These are phyloP conservation scores for Pseudoneurospora amorphoporcata DNA, from an alignment of 495 filamentous ascomycete species.

Conservation along the genomic window DNA sequence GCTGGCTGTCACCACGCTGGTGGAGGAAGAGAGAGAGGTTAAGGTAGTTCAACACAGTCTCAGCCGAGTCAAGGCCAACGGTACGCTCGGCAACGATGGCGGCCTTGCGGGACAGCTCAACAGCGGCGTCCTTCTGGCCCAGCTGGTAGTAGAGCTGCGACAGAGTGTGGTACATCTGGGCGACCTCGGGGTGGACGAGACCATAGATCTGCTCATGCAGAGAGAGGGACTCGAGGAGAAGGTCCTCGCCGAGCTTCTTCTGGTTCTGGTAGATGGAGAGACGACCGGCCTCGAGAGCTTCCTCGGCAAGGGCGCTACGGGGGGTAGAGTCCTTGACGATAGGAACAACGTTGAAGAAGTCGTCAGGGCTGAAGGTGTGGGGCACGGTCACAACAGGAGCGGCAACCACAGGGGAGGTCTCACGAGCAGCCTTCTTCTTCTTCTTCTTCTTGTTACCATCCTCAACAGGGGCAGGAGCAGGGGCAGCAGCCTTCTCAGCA, in stretches of 20 bases:
- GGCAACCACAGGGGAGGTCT: conserved; percentile 41
- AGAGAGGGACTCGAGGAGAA: conserved; percentile 88
- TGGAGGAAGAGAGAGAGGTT: conserved; percentile 96
- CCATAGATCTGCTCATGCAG: conserved; percentile 99
- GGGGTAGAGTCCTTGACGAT: conserved; percentile 89
- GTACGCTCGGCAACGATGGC: conserved; percentile 95
- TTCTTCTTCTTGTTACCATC: conserved; percentile 42
- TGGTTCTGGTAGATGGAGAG: conserved; percentile 91
- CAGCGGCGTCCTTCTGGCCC: conserved; percentile 88
- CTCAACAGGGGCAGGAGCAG: conserved; percentile 14
- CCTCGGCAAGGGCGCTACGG: conserved; percentile 80
- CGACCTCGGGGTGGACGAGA: conserved; percentile 92
- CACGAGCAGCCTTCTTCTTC: conserved; percentile 65
- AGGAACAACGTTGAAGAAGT: conserved; percentile 84
- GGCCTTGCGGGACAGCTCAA: conserved; percentile 92
- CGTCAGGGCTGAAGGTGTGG: conserved; percentile 68
- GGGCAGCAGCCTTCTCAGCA: conserved; percentile 14
- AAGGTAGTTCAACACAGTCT: conserved; percentile 89
- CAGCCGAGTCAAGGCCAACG: conserved; percentile 82
- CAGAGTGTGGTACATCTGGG: conserved; percentile 84
- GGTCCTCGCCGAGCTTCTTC: conserved; percentile 91
- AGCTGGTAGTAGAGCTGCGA: conserved; percentile 93
- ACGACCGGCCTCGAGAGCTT: conserved; percentile 88
- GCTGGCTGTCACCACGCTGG: conserved; percentile 74
- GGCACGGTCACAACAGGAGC: conserved; percentile 35